These are phyloP conservation scores for Syncephalastrum sp. DNA, from an alignment of 371 early-diverging fungal genomes.

Conservation along the genomic window DNA sequence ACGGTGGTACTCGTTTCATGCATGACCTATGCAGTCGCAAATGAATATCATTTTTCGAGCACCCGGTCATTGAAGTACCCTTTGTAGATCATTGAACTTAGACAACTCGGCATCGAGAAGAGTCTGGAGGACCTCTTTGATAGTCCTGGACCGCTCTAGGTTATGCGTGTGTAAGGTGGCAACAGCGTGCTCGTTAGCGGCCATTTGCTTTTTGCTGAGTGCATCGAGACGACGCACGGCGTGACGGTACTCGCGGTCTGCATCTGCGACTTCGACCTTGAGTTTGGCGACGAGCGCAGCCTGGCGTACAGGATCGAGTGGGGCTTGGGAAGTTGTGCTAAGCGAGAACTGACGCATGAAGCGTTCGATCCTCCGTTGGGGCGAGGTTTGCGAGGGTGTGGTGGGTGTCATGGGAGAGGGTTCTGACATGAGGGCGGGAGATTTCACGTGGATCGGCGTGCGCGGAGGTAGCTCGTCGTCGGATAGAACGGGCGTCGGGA, in stretches of 20 bases:
- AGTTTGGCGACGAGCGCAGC: conserved; percentile 15
- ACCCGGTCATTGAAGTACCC: not conserved
- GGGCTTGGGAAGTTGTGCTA: not conserved
- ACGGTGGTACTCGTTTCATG: too few relatives aligned
- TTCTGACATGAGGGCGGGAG: not conserved
- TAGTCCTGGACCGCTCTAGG: conserved; percentile 8
- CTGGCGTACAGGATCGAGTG: conserved; percentile 16
- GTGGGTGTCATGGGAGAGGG: conserved; percentile 17
- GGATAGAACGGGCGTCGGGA: not conserved
- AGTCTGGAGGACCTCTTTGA: conserved; percentile 9
- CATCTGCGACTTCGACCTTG: conserved; percentile 20
- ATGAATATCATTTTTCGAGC: too few relatives aligned
- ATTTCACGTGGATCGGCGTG: not conserved
- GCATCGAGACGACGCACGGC: conserved; percentile 15
- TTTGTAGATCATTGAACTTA: conserved; percentile 2
- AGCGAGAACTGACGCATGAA: conserved; percentile 19
- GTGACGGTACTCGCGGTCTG: conserved; percentile 21
- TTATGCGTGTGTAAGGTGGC: conserved; percentile 15
- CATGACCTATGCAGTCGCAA: too few relatives aligned
- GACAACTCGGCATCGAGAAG: conserved; percentile 7
- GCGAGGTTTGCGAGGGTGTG: conserved; percentile 8
- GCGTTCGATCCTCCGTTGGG: conserved; percentile 17
- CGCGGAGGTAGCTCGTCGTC: not conserved
- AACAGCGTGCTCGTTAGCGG: conserved; percentile 16
- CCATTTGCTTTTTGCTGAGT: conserved; percentile 14